Base-by-base conservation (phyloP, 768 basidiomycete genomes). In the Mycena filopes region DNA sequence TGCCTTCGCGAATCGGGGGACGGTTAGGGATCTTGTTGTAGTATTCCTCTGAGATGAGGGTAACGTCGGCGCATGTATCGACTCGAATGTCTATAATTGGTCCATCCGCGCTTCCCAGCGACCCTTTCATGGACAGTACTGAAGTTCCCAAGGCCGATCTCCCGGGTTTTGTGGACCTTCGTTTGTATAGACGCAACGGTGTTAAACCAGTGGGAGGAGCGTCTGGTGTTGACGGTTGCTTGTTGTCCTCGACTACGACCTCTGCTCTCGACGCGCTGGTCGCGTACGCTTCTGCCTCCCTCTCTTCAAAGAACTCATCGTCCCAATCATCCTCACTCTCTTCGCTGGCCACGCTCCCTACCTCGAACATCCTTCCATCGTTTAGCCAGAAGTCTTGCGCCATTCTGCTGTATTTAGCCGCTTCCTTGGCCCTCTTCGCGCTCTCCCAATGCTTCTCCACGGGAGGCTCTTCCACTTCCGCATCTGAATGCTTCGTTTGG, bases 351-450 rank as follows among this genome's bases (percentile, higher is more conserved):
- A 3, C 2, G 21, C 9, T 31, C 26, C 26, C 1, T 21, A 12
- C 31, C 21, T 41, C 38, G 0, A 57, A 57, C 15, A 57, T 21
- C 1, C 45, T 7, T 18, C 55, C 31, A 21, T 57, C 55, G 8
- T 57, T 57, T 3, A 57, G 11, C 55, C 55, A 57, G 11, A 57
- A 57, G n/a, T n/a, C n/a, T n/a, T n/a, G n/a, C n/a, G n/a, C 15
- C 46, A 21, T 12, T 46, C 29, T 2, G 43, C 55, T 12, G 15
- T 33, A 21, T 26, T 46, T 11, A 23, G 16, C 12, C 3, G 15
- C 1, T 31, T 33, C 43, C 16, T 23, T 3, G 2, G 55, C 42
- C 16, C 55, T 4, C 4, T 7, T 2, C 10, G 13, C 6, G n/a
- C 55, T 57, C 18, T 20, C 2, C 55, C 55, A 57, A 1, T 5